phyloP scores from a whole-genome alignment of 1,284 basidiomycete genomes.

The Ustilago hordei region DNA sequence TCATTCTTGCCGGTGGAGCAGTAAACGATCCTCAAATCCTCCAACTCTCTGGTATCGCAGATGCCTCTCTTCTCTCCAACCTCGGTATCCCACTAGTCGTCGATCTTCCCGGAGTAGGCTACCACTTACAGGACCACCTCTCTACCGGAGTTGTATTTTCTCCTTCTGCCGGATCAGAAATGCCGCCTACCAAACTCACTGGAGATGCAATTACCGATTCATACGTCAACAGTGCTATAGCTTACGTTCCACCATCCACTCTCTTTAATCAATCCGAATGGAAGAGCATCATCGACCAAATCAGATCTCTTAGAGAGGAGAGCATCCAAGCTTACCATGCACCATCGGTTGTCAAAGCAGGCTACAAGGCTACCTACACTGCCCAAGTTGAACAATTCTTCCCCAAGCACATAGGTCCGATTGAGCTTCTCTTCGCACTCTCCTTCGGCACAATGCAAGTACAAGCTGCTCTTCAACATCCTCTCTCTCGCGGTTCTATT shows the following conservation, averaged over 20 bases:
- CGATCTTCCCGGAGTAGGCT: conserved; percentile 69
- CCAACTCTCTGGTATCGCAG: conserved; percentile 71
- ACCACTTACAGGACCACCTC: conserved; percentile 71
- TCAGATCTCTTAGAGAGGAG: conserved; percentile 23
- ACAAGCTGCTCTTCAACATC: conserved; percentile 79
- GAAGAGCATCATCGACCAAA: conserved; percentile 37
- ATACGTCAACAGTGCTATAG: conserved; percentile 78
- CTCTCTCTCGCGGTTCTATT: conserved; percentile 73
- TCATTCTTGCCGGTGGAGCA: conserved; percentile 71
- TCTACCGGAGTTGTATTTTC: conserved; percentile 26
- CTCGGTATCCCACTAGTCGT: conserved; percentile 56
- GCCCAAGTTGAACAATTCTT: conserved; percentile 72
- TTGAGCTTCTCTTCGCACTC: conserved; percentile 59
- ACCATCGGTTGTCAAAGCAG: conserved; percentile 74
- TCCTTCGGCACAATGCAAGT: conserved; percentile 69
- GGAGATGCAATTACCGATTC: conserved; percentile 73
- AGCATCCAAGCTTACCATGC: conserved; percentile 72
- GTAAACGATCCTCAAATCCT: conserved; percentile 71
- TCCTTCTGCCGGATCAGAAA: conserved; percentile 67
- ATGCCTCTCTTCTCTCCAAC: conserved; percentile 74
- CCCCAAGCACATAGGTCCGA: conserved; percentile 40
- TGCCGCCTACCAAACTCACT: conserved; percentile 46
- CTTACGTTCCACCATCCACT: conserved; percentile 76
- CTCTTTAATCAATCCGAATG: conserved; percentile 71
- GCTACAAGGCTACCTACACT: conserved; percentile 77